Percentiles rank a stretch among this genome's conserved stretches.
Conservation (phyloP, 306 rosid genomes). For the Cicer cuneatum region DNA sequence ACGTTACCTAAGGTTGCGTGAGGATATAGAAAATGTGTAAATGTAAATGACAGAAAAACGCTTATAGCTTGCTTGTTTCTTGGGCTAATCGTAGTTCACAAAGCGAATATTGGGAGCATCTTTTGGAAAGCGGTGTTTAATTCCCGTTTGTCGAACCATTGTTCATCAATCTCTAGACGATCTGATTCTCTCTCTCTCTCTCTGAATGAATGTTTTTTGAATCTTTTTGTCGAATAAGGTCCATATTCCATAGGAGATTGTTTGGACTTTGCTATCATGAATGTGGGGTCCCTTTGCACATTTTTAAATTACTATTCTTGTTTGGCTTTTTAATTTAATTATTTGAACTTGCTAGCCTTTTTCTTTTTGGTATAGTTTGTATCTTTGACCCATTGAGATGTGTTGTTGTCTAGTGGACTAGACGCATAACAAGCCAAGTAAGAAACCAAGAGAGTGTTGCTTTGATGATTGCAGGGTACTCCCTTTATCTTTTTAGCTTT, state of each 20-base stretch:
- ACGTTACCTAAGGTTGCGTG: conserved; percentile 60
- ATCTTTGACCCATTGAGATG: conserved; percentile 66
- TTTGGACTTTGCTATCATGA: conserved; percentile 51
- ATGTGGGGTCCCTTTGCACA: conserved; percentile 44
- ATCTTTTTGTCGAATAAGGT: conserved; percentile 56
- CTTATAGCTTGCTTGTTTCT: conserved; percentile 46
- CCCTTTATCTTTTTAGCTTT: conserved; percentile 42
- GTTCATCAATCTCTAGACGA: conserved; percentile 77
- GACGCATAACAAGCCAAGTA: conserved; percentile 47
- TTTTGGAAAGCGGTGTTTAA: conserved; percentile 94
- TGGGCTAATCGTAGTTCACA: conserved; percentile 70
- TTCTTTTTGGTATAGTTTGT: conserved; percentile 50
- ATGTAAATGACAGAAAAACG: conserved; percentile 10
- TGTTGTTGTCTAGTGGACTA: conserved; percentile 49
- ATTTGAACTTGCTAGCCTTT: conserved; percentile 31
- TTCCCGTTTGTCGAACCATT: conserved; percentile 72
- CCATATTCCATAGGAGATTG: conserved; percentile 51
- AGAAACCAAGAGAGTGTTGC: conserved; percentile 46
- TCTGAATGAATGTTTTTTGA: conserved; percentile 51
- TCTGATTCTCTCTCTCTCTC: conserved; percentile 57
- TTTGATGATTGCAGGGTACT: conserved; percentile 56
- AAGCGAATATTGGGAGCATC: conserved; percentile 70
- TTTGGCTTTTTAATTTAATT: neutral
- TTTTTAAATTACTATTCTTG: neutral
- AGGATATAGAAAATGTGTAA: conserved; percentile 32